phyloP scores from a whole-genome alignment of 345 rosid genomes.

The Mangifera indica region DNA sequence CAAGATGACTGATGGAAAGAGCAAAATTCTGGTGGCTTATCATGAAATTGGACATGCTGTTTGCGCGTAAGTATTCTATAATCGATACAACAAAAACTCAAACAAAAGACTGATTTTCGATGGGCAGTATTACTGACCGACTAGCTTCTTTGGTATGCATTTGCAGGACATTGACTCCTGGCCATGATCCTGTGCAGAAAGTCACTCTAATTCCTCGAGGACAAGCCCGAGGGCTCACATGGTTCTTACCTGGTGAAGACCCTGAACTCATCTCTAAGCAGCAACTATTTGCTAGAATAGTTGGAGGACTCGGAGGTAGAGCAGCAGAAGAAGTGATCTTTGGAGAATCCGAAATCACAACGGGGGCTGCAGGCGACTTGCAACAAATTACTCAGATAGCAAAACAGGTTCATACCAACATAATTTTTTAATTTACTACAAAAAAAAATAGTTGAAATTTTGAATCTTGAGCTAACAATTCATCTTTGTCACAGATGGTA shows the following conservation, averaged over 20 bases:
- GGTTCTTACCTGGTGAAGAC: constrained; percentile 71
- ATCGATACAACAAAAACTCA: not conserved
- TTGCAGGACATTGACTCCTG: constrained; percentile 55
- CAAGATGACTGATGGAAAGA: constrained; percentile 70
- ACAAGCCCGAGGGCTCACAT: constrained; percentile 80
- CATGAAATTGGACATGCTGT: constrained; percentile 78
- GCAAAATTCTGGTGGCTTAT: constrained; percentile 62
- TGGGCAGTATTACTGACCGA: not conserved
- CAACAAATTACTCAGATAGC: constrained; percentile 66
- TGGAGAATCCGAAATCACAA: constrained; percentile 72
- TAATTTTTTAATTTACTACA: not conserved
- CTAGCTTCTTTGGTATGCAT: not conserved
- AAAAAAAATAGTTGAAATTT: too few species aligned
- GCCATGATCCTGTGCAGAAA: constrained; percentile 74
- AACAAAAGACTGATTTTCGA: not conserved
- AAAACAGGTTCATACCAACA: constrained; percentile 45
- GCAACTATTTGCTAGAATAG: constrained; percentile 64
- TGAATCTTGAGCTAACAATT: not conserved
- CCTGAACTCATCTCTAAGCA: constrained; percentile 54
- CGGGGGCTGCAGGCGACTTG: constrained; percentile 70
- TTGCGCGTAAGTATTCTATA: constrained; percentile 49
- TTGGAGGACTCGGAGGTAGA: constrained; percentile 75
- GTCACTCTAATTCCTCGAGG: constrained; percentile 70
- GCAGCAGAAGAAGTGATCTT: constrained; percentile 70
- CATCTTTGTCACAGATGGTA: constrained; percentile 51